Conservation (phyloP, 176 grass and related monocot genomes). For the Saccharum officinarum region DNA sequence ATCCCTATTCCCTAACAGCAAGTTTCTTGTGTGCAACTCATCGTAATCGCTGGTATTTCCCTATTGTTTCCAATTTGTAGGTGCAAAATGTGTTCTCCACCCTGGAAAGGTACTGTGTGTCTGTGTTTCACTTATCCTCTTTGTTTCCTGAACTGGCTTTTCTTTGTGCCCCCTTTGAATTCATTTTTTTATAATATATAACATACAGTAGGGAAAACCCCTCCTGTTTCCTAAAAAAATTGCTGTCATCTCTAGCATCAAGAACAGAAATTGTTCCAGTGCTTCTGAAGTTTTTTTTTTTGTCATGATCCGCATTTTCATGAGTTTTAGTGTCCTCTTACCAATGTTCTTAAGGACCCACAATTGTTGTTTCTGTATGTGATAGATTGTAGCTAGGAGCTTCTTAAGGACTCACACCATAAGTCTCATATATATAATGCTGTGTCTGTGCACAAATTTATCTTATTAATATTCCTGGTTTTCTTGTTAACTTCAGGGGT, state of each 20-base stretch:
- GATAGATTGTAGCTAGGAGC: neutral
- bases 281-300: neutral
- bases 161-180: neutral
- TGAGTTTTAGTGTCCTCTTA: neutral
- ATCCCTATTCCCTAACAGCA: constrained; percentile 4
- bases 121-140: neutral
- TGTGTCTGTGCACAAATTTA: neutral
- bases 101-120: constrained; percentile 59
- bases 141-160: neutral
- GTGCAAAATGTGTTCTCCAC: constrained; percentile 67
- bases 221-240: neutral
- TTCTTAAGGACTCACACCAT: neutral
- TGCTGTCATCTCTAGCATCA: neutral
- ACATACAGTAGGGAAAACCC: neutral
- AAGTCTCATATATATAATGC: neutral
- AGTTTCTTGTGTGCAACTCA: neutral
- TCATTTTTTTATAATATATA: neutral
- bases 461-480: constrained; percentile 17
- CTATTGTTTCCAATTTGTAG: constrained; percentile 43
- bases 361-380: neutral
- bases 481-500: constrained; percentile 40
- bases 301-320: neutral
- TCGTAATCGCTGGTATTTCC: neutral
- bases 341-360: neutral
- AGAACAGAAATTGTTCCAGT: neutral